Conservation (phyloP, 441 rosid species). For the Iberis amara region DNA sequence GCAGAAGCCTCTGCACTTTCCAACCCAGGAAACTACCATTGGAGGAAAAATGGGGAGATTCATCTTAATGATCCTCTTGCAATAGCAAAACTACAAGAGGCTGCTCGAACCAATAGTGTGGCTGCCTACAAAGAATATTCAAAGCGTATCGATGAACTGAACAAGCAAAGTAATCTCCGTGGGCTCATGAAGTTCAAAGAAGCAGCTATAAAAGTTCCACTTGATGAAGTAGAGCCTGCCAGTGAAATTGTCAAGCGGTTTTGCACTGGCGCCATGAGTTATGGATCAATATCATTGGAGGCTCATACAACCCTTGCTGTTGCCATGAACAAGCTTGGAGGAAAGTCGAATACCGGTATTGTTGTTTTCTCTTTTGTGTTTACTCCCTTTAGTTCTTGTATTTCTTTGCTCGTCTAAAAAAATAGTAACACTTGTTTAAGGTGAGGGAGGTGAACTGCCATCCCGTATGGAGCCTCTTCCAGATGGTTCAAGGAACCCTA, state of each 20-base stretch:
- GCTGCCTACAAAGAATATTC: slow-evolving; percentile 96
- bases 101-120: slow-evolving; percentile 86
- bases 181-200: slow-evolving; percentile 91
- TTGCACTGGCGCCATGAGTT: slow-evolving; percentile 99
- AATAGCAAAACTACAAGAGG: slow-evolving; percentile 93
- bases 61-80: slow-evolving; percentile 99
- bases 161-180: slow-evolving; percentile 87
- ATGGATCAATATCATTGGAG: slow-evolving; percentile 97
- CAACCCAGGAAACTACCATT: slow-evolving; percentile 97
- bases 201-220: slow-evolving; percentile 50
- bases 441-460: slow-evolving; percentile 99
- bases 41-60: slow-evolving; percentile 97
- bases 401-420: background rate
- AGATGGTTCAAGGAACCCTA: slow-evolving; percentile 89
- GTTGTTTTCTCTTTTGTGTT: background rate
- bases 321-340: slow-evolving; percentile 98
- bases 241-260: slow-evolving; percentile 98
- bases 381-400: background rate
- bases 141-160: slow-evolving; percentile 84
- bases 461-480: slow-evolving; percentile 95
- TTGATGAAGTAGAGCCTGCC: slow-evolving; percentile 93
- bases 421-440: slow-evolving; percentile 32
- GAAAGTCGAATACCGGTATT: slow-evolving; percentile 96
- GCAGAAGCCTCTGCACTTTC: slow-evolving; percentile 94
- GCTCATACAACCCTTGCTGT: slow-evolving; percentile 85